Evolutionary conservation across 331 rosid genomes (phyloP).

Genomic region (Arachis monticola): DNA sequence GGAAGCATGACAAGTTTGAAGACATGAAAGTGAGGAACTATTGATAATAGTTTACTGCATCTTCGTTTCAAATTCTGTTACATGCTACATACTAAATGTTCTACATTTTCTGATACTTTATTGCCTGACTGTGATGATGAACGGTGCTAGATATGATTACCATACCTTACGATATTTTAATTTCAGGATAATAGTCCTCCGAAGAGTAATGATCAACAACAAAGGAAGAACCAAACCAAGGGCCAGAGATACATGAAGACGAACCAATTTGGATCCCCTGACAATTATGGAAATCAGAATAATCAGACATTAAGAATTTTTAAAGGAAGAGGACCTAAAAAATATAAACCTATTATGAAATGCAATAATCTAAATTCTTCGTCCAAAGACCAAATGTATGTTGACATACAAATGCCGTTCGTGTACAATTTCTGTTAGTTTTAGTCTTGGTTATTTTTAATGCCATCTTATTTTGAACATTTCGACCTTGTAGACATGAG

Average conservation of each 20-base stretch:
- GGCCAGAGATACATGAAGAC: background rate
- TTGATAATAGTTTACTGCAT: background rate
- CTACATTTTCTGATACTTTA: slow-evolving; percentile 13
- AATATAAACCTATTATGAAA: slow-evolving; percentile 29
- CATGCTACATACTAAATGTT: background rate
- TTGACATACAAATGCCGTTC: slow-evolving; percentile 16
- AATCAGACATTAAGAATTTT: slow-evolving; percentile 5
- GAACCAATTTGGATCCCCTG: slow-evolving; percentile 20
- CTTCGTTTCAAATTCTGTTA: slow-evolving; percentile 14
- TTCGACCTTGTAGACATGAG: background rate
- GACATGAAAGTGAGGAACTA: slow-evolving; percentile 21
- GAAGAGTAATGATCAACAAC: slow-evolving; percentile 15
- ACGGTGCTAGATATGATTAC: background rate
- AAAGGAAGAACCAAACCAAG: slow-evolving; percentile 25
- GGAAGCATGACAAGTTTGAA: slow-evolving; percentile 43
- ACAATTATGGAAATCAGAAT: slow-evolving; percentile 26
- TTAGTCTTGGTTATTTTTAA: background rate
- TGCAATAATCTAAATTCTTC: slow-evolving; percentile 14
- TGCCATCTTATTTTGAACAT: background rate
- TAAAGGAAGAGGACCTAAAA: slow-evolving; percentile 35
- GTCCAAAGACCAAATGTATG: slow-evolving; percentile 21
- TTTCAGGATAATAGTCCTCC: slow-evolving; percentile 25
- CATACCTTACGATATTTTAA: slow-evolving; percentile 5
- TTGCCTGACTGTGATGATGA: background rate
- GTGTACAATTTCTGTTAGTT: background rate